Base-by-base conservation (phyloP, 2,329 filamentous ascomycete genomes). In the Malbranchea zuffiana region DNA sequence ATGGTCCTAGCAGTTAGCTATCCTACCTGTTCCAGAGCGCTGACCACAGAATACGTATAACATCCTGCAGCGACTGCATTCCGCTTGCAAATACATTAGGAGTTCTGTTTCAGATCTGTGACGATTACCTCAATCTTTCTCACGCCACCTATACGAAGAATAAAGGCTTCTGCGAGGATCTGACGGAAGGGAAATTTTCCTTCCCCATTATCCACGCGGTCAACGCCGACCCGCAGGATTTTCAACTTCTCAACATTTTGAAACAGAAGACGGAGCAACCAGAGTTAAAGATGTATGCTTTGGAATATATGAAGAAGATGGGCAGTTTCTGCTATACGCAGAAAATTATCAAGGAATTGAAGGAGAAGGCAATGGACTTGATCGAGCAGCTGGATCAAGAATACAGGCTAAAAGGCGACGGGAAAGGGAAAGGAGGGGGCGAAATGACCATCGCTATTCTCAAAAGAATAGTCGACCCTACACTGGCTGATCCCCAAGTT, bases 271-370 rank as follows among this genome's bases (percentile, higher is more conserved):
- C 85, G 1, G 71, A 67, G 5, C 80, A 92, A 50, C 74, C 81
- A 37, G 80, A 85, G 49, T 80, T 94, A 38, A 94, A 94, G 67
- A 67, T 74, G 43, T 95, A 93, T 56, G 88, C 90, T 4, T 78
- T 95, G 12, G 69, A 70, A 29, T 92, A 93, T 56, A 93, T 98
- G 85, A 78, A 93, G 59, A 68, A 71, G 44, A 90, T 81, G 1
- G 86, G 86, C 24, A 93, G 80, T 54, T 95, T 98, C 54, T 78
- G 79, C 37, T 94, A 96, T 56, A 88, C 82, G 10, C 69, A 75
- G 42, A 66, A 72, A 33, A 82, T 85, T 1, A 58, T 87, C 7
- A 53, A 56, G 10, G 71, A 79, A 19, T 62, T 87, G n/a, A 21
- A 25, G 13, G 35, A 30, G n/a, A 31, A 31, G 18, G 35, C 35